Percentiles rank a stretch among this genome's conserved stretches.
These are phyloP conservation scores for Blepharisma japonicum DNA, from an alignment of 73 alveolate species.

Conservation along the genomic window DNA sequence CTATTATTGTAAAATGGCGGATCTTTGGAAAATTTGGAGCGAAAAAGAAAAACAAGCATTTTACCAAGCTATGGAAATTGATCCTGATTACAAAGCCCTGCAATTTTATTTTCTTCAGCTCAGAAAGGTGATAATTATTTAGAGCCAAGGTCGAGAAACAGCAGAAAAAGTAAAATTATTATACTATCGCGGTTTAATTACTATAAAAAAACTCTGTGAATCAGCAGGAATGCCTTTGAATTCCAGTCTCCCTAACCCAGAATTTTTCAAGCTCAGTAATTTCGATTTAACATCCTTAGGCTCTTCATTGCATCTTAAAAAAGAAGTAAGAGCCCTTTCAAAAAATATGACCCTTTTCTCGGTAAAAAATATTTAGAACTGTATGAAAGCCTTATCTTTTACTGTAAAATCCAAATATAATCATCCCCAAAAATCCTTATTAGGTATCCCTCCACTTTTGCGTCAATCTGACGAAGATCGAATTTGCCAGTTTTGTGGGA, in stretches of 20 bases:
- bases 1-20: background rate
- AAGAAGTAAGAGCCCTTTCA: slow-evolving; percentile 20
- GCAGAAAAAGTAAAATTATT: slow-evolving; percentile 7
- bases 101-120: background rate
- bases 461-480: background rate
- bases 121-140: background rate
- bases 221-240: slow-evolving; percentile 1
- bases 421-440: background rate
- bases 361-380: slow-evolving; percentile 2
- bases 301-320: background rate
- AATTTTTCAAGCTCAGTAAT: background rate
- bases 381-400: slow-evolving; percentile 16
- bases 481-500: slow-evolving; percentile 21
- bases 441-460: background rate
- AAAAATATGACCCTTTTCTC: slow-evolving; percentile 1
- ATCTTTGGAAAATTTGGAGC: slow-evolving; percentile 27
- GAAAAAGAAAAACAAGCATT: slow-evolving; percentile 28
- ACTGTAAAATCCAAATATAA: background rate
- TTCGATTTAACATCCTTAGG: background rate
- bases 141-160: background rate
- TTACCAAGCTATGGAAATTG: background rate
- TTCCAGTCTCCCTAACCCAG: background rate
- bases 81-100: slow-evolving; percentile 17
- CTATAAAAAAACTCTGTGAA: slow-evolving; percentile 18
- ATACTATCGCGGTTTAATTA: background rate